Base-by-base conservation (phyloP, 2,329 filamentous ascomycete genomes). In the Diaporthe sp. region DNA sequence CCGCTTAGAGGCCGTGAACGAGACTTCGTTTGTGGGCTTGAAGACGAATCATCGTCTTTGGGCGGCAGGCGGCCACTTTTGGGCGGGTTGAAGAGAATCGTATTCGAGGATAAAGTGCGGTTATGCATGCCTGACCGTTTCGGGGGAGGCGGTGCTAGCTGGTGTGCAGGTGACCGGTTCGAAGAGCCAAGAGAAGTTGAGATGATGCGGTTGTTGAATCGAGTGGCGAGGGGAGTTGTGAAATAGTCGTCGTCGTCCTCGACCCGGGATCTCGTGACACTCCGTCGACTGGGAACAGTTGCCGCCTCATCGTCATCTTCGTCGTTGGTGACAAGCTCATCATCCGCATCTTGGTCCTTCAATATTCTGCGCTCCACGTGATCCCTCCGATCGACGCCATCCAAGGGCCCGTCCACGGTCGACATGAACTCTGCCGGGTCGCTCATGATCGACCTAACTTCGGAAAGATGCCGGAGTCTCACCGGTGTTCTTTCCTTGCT, bases 281-380 rank as follows among this genome's bases (percentile, higher is more conserved):
- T 75, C 2, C 31, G 76, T 80, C 75, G 75, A 81, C 73, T 78
- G 78, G 55, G 79, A 77, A 78, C 71, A 82, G 76, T 82, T 74
- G 39, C 75, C 84, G 47, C 65, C 22, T 88, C 86, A 68, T 91
- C 88, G 73, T 91, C 90, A 57, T 93, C 91, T 74, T 96, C 94
- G 74, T 95, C 94, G 74, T 95, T 94, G 4, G 94, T 96, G 17
- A 94, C 90, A n/a, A 96, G 87, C 83, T 98, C 96, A 80, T 98
- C 96, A 80, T 98, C 96, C 0, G 95, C 95, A 81, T 98, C 95
- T 9, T 93, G 94, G 80, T 97, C 95, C 78, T 89, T 89, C 70
- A 87, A 85, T 34, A 86, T 80, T 85, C 88, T 58, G 80, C 82
- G 86, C 78, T 74, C 75, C 42, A 75, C 61, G 31, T 77, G 75